Conservation (phyloP, 106 monocot species). For the Cymbidium sinense region DNA sequence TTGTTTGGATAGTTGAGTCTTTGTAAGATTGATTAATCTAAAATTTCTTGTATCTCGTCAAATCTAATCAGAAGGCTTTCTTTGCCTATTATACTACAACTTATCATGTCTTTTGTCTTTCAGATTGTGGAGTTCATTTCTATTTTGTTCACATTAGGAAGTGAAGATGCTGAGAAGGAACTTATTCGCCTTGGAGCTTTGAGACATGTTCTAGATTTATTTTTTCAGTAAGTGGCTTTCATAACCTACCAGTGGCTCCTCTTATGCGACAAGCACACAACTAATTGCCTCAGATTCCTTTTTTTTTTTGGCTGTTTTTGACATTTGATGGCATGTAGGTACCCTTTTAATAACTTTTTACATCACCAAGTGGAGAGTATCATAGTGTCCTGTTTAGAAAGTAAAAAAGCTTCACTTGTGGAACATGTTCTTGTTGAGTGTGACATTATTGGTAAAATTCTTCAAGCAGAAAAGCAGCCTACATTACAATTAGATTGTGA, state of each 20-base stretch:
- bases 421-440: slow-evolving; percentile 80
- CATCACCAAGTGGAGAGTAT: slow-evolving; percentile 92
- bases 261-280: not conserved
- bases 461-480: slow-evolving; percentile 61
- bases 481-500: slow-evolving; percentile 33
- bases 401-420: slow-evolving; percentile 48
- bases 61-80: too few species aligned
- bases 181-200: slow-evolving; percentile 62
- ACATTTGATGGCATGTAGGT: slow-evolving; percentile 39
- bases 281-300: not conserved
- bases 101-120: slow-evolving; percentile 14
- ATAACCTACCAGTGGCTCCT: not conserved
- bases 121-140: slow-evolving; percentile 99
- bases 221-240: slow-evolving; percentile 78
- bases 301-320: not conserved
- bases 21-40: not conserved
- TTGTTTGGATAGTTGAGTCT: not conserved
- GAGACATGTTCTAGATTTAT: slow-evolving; percentile 59
- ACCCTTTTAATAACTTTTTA: slow-evolving; percentile 93
- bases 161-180: slow-evolving; percentile 69
- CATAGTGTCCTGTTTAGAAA: slow-evolving; percentile 77
- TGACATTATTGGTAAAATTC: slow-evolving; percentile 68
- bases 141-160: slow-evolving; percentile 76
- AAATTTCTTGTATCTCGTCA: not conserved
- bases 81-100: slow-evolving; percentile 3